Percentiles rank a stretch among this genome's conserved stretches.
Conservation (phyloP, 352 stramenopile genomes). For the Globisporangium uncinulatum region DNA sequence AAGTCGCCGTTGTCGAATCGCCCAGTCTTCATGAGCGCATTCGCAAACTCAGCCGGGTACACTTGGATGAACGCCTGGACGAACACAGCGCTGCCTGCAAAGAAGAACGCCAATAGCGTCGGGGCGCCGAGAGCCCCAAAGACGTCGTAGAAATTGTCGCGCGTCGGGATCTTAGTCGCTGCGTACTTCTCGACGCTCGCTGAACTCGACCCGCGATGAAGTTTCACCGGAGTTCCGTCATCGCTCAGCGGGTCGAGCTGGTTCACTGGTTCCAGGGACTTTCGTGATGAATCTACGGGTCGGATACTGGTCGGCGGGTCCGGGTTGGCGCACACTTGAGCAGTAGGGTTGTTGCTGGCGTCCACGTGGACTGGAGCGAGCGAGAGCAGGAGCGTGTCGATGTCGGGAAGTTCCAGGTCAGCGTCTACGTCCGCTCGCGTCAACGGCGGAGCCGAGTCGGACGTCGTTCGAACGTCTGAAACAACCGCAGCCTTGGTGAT, state of each 20-base stretch:
- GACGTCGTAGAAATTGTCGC: slow-evolving; percentile 37
- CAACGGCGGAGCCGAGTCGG: too few relatives aligned
- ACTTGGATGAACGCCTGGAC: slow-evolving; percentile 39
- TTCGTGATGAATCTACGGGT: not conserved
- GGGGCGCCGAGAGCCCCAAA: slow-evolving; percentile 35
- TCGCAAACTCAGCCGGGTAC: slow-evolving; percentile 29
- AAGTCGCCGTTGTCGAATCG: slow-evolving; percentile 42
- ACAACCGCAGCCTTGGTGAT: too few relatives aligned
- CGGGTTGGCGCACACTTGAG: not conserved
- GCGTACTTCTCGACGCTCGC: not conserved
- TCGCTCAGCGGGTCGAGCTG: not conserved
- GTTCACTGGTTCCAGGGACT: too few relatives aligned
- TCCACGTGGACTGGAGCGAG: not conserved
- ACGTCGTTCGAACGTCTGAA: too few relatives aligned
- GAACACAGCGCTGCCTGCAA: slow-evolving; percentile 25
- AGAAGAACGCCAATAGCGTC: slow-evolving; percentile 32
- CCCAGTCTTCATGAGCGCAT: slow-evolving; percentile 37
- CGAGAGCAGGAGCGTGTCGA: slow-evolving; percentile 4
- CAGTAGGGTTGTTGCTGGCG: not conserved
- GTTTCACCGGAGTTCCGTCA: not conserved
- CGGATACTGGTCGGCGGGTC: not conserved
- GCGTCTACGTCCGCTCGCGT: too few relatives aligned
- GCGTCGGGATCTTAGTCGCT: not conserved
- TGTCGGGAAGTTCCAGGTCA: not conserved
- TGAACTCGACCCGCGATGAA: not conserved